phyloP scores from a whole-genome alignment of 345 rosid genomes.

The Excoecaria agallocha region DNA sequence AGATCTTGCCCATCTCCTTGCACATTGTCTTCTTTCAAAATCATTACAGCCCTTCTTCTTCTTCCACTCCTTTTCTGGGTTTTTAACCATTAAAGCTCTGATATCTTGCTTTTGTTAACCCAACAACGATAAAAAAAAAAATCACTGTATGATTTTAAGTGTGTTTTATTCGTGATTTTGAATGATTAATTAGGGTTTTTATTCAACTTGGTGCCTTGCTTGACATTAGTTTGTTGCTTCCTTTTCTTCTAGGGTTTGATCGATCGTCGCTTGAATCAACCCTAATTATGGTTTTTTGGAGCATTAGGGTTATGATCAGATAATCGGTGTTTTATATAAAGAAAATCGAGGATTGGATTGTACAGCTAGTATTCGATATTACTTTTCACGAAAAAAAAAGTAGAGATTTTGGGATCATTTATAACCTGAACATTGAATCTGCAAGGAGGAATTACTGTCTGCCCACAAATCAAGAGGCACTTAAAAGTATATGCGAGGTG shows the following conservation, averaged over 20 bases:
- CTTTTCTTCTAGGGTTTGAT: conserved; percentile 44
- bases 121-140: background rate
- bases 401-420: conserved; percentile 28
- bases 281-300: conserved; percentile 38
- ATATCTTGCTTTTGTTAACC: background rate
- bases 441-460: conserved; percentile 17
- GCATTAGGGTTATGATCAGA: conserved; percentile 34
- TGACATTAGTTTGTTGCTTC: conserved; percentile 21
- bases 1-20: conserved; percentile 15
- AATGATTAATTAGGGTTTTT: conserved; percentile 16
- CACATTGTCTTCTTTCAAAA: conserved; percentile 24
- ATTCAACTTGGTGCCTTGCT: conserved; percentile 21
- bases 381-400: background rate
- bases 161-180: conserved; percentile 5
- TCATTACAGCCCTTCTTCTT: conserved; percentile 18
- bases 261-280: conserved; percentile 37
- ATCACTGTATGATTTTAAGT: background rate
- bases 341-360: conserved; percentile 25
- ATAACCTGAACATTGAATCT: conserved; percentile 28
- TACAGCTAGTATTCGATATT: conserved; percentile 6
- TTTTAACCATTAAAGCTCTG: conserved; percentile 3
- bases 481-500: conserved; percentile 10
- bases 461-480: background rate
- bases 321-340: conserved; percentile 20
- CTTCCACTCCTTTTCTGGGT: conserved; percentile 9